Conservation (phyloP, 331 rosid species). For the Telfairia occidentalis region DNA sequence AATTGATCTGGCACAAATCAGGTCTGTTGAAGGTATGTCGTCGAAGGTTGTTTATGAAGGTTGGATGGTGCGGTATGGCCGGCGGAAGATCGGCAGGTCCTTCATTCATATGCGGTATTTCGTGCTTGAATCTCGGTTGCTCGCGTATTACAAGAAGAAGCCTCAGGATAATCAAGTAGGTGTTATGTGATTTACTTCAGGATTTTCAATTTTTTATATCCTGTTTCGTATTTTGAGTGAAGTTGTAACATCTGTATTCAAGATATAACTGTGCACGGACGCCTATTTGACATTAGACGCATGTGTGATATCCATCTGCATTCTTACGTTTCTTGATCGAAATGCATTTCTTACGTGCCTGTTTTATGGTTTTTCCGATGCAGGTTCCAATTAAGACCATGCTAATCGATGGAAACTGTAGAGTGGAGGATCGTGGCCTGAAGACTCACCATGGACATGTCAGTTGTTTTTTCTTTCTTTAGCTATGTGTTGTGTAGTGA, state of each 20-base stretch:
- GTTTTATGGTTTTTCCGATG: slow-evolving; percentile 17
- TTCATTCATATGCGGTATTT: slow-evolving; percentile 95
- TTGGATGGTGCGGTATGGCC: slow-evolving; percentile 98
- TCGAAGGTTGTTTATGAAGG: slow-evolving; percentile 95
- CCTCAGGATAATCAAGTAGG: slow-evolving; percentile 86
- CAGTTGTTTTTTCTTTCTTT: slow-evolving; percentile 26
- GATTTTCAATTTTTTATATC: not conserved
- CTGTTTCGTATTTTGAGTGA: not conserved
- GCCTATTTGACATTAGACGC: not conserved
- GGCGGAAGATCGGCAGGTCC: slow-evolving; percentile 89
- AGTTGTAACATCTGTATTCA: slow-evolving; percentile 7
- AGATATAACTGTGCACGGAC: not conserved
- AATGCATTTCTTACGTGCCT: slow-evolving; percentile 5
- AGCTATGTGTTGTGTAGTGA: not conserved
- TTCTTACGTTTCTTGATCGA: not conserved
- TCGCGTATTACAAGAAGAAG: slow-evolving; percentile 87
- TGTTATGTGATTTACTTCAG: not conserved
- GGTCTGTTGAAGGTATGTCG: slow-evolving; percentile 40
- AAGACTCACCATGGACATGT: slow-evolving; percentile 98
- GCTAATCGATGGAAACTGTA: slow-evolving; percentile 90
- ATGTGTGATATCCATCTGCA: not conserved
- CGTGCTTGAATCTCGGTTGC: slow-evolving; percentile 84
- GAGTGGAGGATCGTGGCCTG: slow-evolving; percentile 98
- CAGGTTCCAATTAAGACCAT: slow-evolving; percentile 89
- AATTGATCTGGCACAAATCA: slow-evolving; percentile 11